phyloP scores from a whole-genome alignment of 2,329 filamentous ascomycete genomes.

The Sarocladium brachiariae region DNA sequence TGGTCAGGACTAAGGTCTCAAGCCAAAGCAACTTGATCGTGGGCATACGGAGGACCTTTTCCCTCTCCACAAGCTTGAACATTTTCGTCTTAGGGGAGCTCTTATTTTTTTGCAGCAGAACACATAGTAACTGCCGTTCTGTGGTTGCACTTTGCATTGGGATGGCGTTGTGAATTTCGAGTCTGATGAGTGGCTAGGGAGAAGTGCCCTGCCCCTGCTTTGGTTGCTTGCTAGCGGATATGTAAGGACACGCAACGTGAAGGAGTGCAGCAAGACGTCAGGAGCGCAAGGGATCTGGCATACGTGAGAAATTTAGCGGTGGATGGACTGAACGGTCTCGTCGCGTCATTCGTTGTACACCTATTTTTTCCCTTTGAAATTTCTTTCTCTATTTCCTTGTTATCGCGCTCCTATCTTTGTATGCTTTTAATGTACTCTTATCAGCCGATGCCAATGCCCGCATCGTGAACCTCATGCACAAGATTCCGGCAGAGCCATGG shows the following conservation, averaged over 20 bases:
- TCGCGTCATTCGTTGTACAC: constrained; percentile 4
- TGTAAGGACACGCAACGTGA: background rate
- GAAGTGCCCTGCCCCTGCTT: background rate
- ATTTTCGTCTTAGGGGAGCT: background rate
- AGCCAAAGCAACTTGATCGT: background rate
- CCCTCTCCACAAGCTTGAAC: background rate
- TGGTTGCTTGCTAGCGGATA: background rate
- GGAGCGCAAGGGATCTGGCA: background rate
- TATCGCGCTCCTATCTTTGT: background rate
- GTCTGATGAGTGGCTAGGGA: background rate
- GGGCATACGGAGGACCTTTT: background rate
- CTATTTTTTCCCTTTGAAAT: background rate
- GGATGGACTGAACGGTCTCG: background rate
- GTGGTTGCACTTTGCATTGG: constrained; percentile 1
- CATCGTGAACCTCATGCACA: background rate
- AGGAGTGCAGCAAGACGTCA: background rate
- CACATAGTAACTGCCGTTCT: background rate
- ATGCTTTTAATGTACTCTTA: too few species aligned
- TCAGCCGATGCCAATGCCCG: too few species aligned
- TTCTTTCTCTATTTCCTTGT: background rate
- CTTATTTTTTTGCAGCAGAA: background rate
- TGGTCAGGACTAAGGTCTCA: too few species aligned
- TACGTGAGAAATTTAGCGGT: constrained; percentile 4
- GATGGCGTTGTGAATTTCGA: background rate
- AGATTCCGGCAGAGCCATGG: too few species aligned